These are phyloP conservation scores for Eragrostis curvula DNA, from an alignment of 176 grass and related monocot species.

Conservation along the genomic window DNA sequence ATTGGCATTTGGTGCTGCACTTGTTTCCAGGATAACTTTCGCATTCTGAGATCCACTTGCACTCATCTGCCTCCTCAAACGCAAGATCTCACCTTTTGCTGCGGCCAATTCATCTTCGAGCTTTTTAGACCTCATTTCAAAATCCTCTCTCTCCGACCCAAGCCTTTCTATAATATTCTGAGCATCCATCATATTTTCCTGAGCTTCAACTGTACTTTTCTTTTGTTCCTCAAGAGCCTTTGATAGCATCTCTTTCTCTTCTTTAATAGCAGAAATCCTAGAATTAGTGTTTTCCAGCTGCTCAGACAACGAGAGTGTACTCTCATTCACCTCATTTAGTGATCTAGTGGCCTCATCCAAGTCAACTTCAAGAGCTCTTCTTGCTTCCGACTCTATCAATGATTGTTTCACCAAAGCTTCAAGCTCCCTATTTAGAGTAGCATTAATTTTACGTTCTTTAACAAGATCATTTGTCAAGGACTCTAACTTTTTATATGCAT, in stretches of 20 bases:
- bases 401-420: conserved; percentile 76
- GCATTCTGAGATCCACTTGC: conserved; percentile 18
- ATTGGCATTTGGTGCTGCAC: conserved; percentile 16
- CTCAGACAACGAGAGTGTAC: conserved; percentile 72
- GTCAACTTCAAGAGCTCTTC: conserved; percentile 68
- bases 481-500: conserved; percentile 83
- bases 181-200: conserved; percentile 68
- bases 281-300: conserved; percentile 72
- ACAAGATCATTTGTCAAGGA: conserved; percentile 63
- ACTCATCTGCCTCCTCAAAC: conserved; percentile 66
- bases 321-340: conserved; percentile 81
- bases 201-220: conserved; percentile 53
- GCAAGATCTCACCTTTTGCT: conserved; percentile 88
- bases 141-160: conserved; percentile 68
- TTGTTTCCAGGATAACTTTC: conserved; percentile 21
- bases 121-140: conserved; percentile 67
- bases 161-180: conserved; percentile 72
- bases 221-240: conserved; percentile 79
- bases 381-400: conserved; percentile 65
- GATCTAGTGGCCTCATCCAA: conserved; percentile 87
- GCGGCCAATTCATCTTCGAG: conserved; percentile 88
- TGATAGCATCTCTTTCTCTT: conserved; percentile 71
- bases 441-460: conserved; percentile 74
- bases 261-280: conserved; percentile 60
- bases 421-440: conserved; percentile 73